Base-by-base conservation (phyloP, 2,329 filamentous ascomycete species). In the Fusarium pseudonygamai region DNA sequence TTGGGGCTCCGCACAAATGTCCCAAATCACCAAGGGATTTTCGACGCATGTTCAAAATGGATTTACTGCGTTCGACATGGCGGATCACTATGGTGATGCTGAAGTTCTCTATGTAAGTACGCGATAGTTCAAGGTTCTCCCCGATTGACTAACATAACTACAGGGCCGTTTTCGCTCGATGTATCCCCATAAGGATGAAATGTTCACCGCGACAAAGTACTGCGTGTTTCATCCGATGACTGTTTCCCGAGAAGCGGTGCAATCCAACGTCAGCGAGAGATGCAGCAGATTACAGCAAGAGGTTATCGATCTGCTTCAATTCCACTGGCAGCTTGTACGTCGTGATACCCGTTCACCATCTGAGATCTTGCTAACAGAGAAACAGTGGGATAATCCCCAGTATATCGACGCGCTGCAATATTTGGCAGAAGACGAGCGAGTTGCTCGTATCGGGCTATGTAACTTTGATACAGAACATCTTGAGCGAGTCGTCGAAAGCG, bases 51-150 rank as follows among this genome's bases (percentile, higher is more conserved):
- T 40, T 15, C 57, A 26, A 7, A 39, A 24, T 16, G 57, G 57
- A 7, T 60, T 60, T 12, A 60, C 57, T n/a, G 57, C 45, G 2
- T 60, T 60, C 8, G 57, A 60, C 14, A 60, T 60, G 57, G 57
- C 45, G 6, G 57, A 60, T 5, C 57, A 60, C 28, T 60, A 60
- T 20, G 57, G 57, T 6, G 57, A 60, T 2, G 57, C 57, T 7
- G 57, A 60, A 6, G 34, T 60, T n/a, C 24, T 60, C 5, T 60
- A 60, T 5, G 57, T 52, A 18, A 52, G 34, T 24, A 5, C 3
- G 0, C 14, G 5, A n/a, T n/a, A n/a, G n/a, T n/a, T n/a, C n/a
- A n/a, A n/a, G n/a, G n/a, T n/a, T n/a, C n/a, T n/a, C n/a, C n/a
- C n/a, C n/a, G n/a, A n/a, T n/a, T n/a, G n/a, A n/a, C n/a, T n/a